Conservation (phyloP, 1,284 basidiomycete genomes). For the Macrocystidia cucumis region DNA sequence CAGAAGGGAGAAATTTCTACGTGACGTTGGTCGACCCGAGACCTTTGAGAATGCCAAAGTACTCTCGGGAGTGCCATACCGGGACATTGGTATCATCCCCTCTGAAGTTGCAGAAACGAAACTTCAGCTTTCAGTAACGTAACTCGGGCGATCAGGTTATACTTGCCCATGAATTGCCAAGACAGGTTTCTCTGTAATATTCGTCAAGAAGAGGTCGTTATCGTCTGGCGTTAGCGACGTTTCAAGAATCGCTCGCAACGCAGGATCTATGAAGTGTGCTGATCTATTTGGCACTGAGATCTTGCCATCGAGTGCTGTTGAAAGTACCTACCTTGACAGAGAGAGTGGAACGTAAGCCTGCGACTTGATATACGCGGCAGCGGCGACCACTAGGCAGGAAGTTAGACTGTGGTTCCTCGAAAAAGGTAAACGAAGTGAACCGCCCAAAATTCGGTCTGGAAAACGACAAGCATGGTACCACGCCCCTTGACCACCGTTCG, state of each 20-base stretch:
- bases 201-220: constrained; percentile 80
- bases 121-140: constrained; percentile 3
- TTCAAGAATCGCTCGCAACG: constrained; percentile 62
- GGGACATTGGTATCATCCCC: constrained; percentile 76
- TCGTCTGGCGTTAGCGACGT: constrained; percentile 74
- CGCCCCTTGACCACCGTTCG: constrained; percentile 88
- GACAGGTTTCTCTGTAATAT: constrained; percentile 61
- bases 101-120: constrained; percentile 24
- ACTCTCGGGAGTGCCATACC: constrained; percentile 69
- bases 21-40: constrained; percentile 42
- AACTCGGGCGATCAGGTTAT: constrained; percentile 1
- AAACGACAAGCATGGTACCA: constrained; percentile 74
- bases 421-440: constrained; percentile 24
- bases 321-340: constrained; percentile 41
- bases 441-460: constrained; percentile 70
- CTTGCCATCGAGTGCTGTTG: background rate
- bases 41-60: constrained; percentile 50
- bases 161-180: constrained; percentile 74
- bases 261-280: constrained; percentile 74
- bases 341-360: constrained; percentile 76
- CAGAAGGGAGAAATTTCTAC: constrained; percentile 25
- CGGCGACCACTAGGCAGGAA: constrained; percentile 48
- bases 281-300: constrained; percentile 28
- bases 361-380: constrained; percentile 77
- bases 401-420: background rate